Conservation (phyloP, 1,284 basidiomycete species). For the Cryptococcus jaspeensis region DNA sequence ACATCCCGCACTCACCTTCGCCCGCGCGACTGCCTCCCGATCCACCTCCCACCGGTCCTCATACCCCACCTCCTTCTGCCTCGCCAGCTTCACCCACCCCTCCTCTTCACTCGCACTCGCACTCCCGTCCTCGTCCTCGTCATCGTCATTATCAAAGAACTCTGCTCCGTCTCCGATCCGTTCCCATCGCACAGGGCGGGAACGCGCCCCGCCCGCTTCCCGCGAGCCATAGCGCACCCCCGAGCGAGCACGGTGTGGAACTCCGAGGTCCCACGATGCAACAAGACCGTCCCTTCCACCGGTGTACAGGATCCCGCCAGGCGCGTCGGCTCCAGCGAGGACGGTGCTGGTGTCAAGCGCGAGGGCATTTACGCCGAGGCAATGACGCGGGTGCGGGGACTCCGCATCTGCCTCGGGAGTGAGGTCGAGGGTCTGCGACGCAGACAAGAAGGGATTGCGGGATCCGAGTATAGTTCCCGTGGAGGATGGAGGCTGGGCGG, state of each 20-base stretch:
- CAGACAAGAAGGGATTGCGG: slow-evolving; percentile 33
- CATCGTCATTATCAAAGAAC: slow-evolving; percentile 67
- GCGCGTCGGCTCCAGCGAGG: slow-evolving; percentile 61
- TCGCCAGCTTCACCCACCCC: slow-evolving; percentile 19
- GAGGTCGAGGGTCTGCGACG: slow-evolving; percentile 12
- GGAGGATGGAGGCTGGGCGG: slow-evolving; percentile 18
- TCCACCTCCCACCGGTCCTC: slow-evolving; percentile 81
- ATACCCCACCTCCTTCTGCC: slow-evolving; percentile 56
- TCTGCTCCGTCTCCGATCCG: slow-evolving; percentile 47
- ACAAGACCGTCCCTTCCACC: slow-evolving; percentile 90
- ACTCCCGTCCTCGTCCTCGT: slow-evolving; percentile 55
- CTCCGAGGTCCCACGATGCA: slow-evolving; percentile 83
- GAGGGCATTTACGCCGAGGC: slow-evolving; percentile 80
- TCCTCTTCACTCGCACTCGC: slow-evolving; percentile 20
- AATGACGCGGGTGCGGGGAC: slow-evolving; percentile 67
- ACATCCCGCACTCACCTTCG: slow-evolving; percentile 18
- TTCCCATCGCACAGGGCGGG: slow-evolving; percentile 34
- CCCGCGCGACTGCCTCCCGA: slow-evolving; percentile 25
- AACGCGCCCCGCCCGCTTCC: neutral
- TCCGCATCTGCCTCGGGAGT: slow-evolving; percentile 16
- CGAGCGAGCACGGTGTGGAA: slow-evolving; percentile 59
- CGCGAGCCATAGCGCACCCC: slow-evolving; percentile 47
- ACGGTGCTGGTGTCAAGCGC: slow-evolving; percentile 81
- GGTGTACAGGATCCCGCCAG: slow-evolving; percentile 89
- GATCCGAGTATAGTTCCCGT: slow-evolving; percentile 12